These are phyloP conservation scores for Cercospora berteroae DNA, from an alignment of 2,329 filamentous ascomycete species.

Conservation along the genomic window DNA sequence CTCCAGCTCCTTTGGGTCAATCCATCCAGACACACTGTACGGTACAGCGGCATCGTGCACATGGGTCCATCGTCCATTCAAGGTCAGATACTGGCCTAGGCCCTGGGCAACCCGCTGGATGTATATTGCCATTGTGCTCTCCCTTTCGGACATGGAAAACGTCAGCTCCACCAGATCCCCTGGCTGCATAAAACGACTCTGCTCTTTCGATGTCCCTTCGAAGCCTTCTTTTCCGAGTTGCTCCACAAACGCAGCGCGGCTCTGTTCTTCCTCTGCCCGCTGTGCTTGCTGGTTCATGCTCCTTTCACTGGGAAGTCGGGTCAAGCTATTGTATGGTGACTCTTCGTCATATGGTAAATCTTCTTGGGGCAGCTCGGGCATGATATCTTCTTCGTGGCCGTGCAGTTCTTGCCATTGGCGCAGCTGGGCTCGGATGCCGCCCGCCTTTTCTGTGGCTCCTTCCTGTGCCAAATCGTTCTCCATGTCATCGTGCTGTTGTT, in stretches of 20 bases:
- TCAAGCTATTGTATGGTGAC: slow-evolving; percentile 30
- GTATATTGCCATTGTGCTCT: slow-evolving; percentile 51
- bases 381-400: slow-evolving; percentile 27
- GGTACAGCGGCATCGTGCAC: slow-evolving; percentile 41
- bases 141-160: slow-evolving; percentile 33
- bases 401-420: slow-evolving; percentile 47
- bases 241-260: slow-evolving; percentile 24
- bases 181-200: slow-evolving; percentile 41
- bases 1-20: slow-evolving; percentile 46
- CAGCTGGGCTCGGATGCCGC: slow-evolving; percentile 39
- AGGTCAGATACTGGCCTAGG: slow-evolving; percentile 48
- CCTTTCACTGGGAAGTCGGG: slow-evolving; percentile 34
- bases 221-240: slow-evolving; percentile 30
- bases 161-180: slow-evolving; percentile 53
- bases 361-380: slow-evolving; percentile 19
- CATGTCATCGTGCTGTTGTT: background rate
- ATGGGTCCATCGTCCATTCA: slow-evolving; percentile 51
- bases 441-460: slow-evolving; percentile 13
- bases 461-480: background rate
- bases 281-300: slow-evolving; percentile 26
- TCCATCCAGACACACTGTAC: slow-evolving; percentile 52
- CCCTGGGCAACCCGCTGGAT: slow-evolving; percentile 36
- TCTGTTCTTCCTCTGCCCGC: slow-evolving; percentile 29
- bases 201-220: slow-evolving; percentile 35
- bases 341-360: slow-evolving; percentile 31